Evolutionary conservation across 2,329 filamentous ascomycete species (phyloP), one percentile per base, ranked within the genome.

Genomic region (Colletotrichum siamense): DNA sequence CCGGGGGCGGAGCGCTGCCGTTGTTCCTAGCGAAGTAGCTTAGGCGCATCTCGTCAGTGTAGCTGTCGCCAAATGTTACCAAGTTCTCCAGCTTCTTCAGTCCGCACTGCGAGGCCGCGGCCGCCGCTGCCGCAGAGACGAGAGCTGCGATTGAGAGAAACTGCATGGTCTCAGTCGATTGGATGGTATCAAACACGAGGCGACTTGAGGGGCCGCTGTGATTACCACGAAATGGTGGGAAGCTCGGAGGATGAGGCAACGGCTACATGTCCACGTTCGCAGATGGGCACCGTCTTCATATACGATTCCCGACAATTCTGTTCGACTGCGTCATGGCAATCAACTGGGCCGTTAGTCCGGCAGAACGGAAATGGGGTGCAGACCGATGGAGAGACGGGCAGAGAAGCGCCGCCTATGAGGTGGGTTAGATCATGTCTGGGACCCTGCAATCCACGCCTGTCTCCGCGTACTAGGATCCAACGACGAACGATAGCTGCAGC

Each of bases 1-100:
- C 94, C 1, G 91, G 84, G 0, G 94, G 93, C 2, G 94, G 94
- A 1, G 91, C 87, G 8, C 86, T 84, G 57, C 91, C 91, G 79
- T 91, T 87, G 78, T 94, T 86, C 39, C 80, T 84, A 73, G 86
- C 84, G 81, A 96, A 94, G 81, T 95, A 95, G 12, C 81, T 81
- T 12, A 95, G 82, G 12, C 94, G 90, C 15, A 89, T 91, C 80
- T 95, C 93, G 81, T 96, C 95, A 1, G 94, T 95, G 81, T 94
- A 96, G 83, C 93, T 95, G 83, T 95, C 93, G 15, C 94, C 94
- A 81, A 96, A 95, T 0, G 92, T 89, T 52, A 95, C 89, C 49
- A 95, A 82, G 66, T 91, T 93, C 32, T 91, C 88, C 81, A 95
- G 92, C 49, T 87, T 86, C 36, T 84, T 83, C 55, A 88, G 77